Conservation (phyloP, 768 basidiomycete genomes). For the Saitozyma sp. region DNA sequence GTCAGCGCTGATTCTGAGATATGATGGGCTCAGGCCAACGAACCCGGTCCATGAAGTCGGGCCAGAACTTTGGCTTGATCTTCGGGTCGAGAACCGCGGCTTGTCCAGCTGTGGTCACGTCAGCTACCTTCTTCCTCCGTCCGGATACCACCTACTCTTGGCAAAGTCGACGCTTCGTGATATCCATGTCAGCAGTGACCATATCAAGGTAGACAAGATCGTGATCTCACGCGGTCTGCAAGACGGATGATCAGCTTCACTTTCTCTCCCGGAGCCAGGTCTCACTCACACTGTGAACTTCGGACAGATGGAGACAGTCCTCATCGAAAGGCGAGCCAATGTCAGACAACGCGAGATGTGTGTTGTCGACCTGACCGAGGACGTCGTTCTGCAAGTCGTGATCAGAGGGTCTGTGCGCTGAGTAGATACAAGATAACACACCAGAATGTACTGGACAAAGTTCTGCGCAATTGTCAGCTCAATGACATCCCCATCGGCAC, state of each 20-base stretch:
- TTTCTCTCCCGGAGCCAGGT: background rate
- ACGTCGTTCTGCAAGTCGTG: conserved; percentile 40
- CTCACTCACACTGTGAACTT: conserved; percentile 44
- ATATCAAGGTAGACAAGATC: background rate
- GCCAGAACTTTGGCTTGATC: conserved; percentile 38
- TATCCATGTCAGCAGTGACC: too few relatives aligned
- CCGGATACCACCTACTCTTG: conserved; percentile 36
- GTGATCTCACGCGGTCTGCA: conserved; percentile 30
- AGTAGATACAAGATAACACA: conserved; percentile 1
- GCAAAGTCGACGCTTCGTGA: conserved; percentile 47
- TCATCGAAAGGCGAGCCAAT: conserved; percentile 21
- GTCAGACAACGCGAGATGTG: conserved; percentile 45
- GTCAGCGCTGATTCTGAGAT: background rate
- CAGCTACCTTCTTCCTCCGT: background rate
- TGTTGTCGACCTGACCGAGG: conserved; percentile 50
- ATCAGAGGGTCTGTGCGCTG: background rate
- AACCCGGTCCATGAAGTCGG: conserved; percentile 51
- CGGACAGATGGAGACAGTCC: conserved; percentile 38
- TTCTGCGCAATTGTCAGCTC: conserved; percentile 32
- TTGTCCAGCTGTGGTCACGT: conserved; percentile 30
- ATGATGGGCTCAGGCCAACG: background rate
- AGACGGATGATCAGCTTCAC: conserved; percentile 11
- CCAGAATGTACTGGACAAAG: conserved; percentile 48
- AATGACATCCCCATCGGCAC: too few relatives aligned
- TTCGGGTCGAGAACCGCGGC: conserved; percentile 32